Evolutionary conservation across 2,329 filamentous ascomycete species (phyloP), one percentile per base, ranked within the genome.

Genomic region (Ceratocystis papillata): DNA sequence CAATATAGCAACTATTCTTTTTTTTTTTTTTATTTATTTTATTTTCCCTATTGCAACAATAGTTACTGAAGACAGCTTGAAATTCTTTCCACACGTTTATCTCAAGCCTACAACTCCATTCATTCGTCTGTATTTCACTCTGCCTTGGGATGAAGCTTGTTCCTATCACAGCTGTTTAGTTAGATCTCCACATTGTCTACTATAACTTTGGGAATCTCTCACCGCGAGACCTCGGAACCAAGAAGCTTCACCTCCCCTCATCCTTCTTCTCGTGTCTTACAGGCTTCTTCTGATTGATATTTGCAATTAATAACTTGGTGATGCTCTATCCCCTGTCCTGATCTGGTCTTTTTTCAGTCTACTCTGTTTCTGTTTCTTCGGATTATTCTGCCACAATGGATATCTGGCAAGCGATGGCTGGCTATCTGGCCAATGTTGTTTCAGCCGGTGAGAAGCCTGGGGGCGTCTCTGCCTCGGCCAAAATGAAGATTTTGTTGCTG

Each of bases 401-500:
- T 74, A 86, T 97, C 73, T 89, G 95, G 69, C 88, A 95, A 75
- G 90, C 92, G 71, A 87, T 96, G 74, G 88, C 92, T 72, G 89
- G 90, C 78, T 99, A 99, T 80, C 88, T 99, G 81, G 88, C 87
- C 75, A 96, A 92, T 83, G 96, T 99, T 75, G 88, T 90, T 70
- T 72, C 75, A 57, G 70, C 72, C 22, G 67, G 67, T 22, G 85
- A 85, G 70, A 67, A 67, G 45, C n/a, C 59, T 20, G 61, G 59
- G 20, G 89, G 89, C 73, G 91, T 96, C 77, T 81, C 79, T 73
- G 80, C 84, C 62, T 82, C 84, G 57, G 84, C 89, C 53, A 97
- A 96, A 80, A 99, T 99, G 94, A 99, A 99, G 85, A 94, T 97
- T 68, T 79, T 99, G 67, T 80, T 99, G 69, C 80, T 99, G 71